phyloP scores from a whole-genome alignment of 495 filamentous ascomycete genomes.

The Lasiosphaeriaceae sp. region DNA sequence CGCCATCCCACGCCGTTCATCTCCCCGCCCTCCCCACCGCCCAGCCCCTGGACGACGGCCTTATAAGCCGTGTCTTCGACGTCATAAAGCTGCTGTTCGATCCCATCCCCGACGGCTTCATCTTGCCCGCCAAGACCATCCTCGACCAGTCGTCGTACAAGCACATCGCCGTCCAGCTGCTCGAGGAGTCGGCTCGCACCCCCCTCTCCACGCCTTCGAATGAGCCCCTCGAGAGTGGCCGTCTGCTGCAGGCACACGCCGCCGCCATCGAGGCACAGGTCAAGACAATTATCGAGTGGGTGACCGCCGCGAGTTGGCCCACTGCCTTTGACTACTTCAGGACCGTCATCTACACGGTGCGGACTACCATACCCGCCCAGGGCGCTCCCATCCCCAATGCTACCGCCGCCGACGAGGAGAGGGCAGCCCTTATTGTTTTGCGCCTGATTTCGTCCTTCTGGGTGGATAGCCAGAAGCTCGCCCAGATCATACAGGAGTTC shows the following conservation, averaged over 20 bases:
- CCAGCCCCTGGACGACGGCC: conserved; percentile 32
- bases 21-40: conserved; percentile 23
- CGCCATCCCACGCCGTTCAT: conserved; percentile 10
- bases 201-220: conserved; percentile 35
- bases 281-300: conserved; percentile 53
- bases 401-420: conserved; percentile 49
- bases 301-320: conserved; percentile 58
- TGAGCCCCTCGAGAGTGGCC: conserved; percentile 37
- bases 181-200: conserved; percentile 33
- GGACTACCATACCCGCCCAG: conserved; percentile 40
- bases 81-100: conserved; percentile 40
- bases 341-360: conserved; percentile 43
- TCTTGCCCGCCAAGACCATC: conserved; percentile 42
- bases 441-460: conserved; percentile 55
- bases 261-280: conserved; percentile 45
- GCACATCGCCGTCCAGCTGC: conserved; percentile 24
- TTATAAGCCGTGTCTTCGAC: conserved; percentile 41
- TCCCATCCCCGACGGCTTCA: conserved; percentile 46
- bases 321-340: conserved; percentile 52
- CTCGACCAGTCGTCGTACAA: conserved; percentile 34
- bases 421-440: conserved; percentile 44
- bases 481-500: conserved; percentile 56
- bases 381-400: conserved; percentile 32
- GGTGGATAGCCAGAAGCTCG: conserved; percentile 57
- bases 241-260: conserved; percentile 25